These are phyloP conservation scores for Thalassiosira mediterranea DNA, from an alignment of 352 stramenopile species.

Conservation along the genomic window DNA sequence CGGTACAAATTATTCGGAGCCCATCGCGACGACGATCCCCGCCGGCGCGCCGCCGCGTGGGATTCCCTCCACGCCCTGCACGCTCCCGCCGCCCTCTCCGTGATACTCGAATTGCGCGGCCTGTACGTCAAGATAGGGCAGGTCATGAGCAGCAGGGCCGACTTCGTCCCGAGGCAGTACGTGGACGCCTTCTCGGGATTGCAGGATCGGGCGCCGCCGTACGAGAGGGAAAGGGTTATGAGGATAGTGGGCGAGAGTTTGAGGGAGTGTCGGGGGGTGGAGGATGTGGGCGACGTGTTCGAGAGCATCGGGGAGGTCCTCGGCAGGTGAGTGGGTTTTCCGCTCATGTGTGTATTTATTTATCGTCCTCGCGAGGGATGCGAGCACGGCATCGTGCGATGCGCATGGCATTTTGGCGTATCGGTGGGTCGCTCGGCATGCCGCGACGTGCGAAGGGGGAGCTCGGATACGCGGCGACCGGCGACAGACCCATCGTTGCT, in stretches of 20 bases:
- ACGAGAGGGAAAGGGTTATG: constrained; percentile 50
- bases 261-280: constrained; percentile 32
- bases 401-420: too few species aligned
- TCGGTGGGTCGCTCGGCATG: too few species aligned
- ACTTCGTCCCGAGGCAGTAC: constrained; percentile 78
- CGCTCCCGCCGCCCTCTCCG: constrained; percentile 46
- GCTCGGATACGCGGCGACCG: too few species aligned
- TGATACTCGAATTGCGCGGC: constrained; percentile 65
- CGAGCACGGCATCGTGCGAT: too few species aligned
- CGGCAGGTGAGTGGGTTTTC: too few species aligned
- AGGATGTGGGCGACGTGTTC: constrained; percentile 79
- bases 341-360: too few species aligned
- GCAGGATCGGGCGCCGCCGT: constrained; percentile 80
- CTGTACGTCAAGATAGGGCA: constrained; percentile 87
- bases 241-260: constrained; percentile 58
- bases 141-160: constrained; percentile 63
- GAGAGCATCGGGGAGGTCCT: constrained; percentile 70
- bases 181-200: constrained; percentile 62
- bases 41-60: constrained; percentile 47
- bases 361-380: too few species aligned
- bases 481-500: too few species aligned
- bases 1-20: constrained; percentile 46
- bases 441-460: too few species aligned
- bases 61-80: constrained; percentile 57
- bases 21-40: constrained; percentile 14